Evolutionary conservation across 2,329 filamentous ascomycete species (phyloP), one percentile per base, ranked within the genome.

Genomic region (Epichloe brachyelytri): DNA sequence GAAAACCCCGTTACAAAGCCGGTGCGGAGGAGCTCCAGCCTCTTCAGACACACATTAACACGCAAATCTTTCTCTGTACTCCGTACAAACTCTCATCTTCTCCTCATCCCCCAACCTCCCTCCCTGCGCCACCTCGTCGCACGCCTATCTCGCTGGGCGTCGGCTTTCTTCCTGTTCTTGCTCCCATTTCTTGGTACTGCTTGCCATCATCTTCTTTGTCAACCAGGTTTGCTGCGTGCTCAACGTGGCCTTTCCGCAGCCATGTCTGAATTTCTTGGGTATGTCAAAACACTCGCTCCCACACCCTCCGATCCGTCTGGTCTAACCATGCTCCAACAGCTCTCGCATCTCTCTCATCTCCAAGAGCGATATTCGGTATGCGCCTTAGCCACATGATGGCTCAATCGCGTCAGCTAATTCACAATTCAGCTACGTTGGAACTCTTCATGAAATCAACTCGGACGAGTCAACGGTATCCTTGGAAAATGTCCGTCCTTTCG

Each of bases 361-460:
- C 55, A 94, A 91, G 76, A 95, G 88, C 71, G 89, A 95, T 73
- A 95, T 96, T 72, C 87, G 90, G 87, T 95, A 78, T 65, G 82
- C 71, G 56, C 50, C 53, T 37, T 49, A 53, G 48, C 52, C 53
- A 50, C 26, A 46, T 45, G 20, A 47, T 49, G 38, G 44, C 45
- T 37, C 45, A 44, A 36, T 43, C 22, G 49, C 47, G 46, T 47
- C 56, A 57, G 58, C 68, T 72, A 56, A 72, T 68, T 56, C 48
- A 55, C 51, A 53, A 51, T 54, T 53, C 63, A 96, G 90, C 71
- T 97, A 97, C 74, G 88, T 95, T 64, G 93, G 93, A 59, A 91
- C 86, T 50, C 82, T 98, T 49, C 89, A 96, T 72, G 88, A 96
- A 69, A 98, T 98, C 79, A 96, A 96, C 71, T 95, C 91, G 55